phyloP scores from a whole-genome alignment of 257 asterid genomes.

The Solanum arcanum region DNA sequence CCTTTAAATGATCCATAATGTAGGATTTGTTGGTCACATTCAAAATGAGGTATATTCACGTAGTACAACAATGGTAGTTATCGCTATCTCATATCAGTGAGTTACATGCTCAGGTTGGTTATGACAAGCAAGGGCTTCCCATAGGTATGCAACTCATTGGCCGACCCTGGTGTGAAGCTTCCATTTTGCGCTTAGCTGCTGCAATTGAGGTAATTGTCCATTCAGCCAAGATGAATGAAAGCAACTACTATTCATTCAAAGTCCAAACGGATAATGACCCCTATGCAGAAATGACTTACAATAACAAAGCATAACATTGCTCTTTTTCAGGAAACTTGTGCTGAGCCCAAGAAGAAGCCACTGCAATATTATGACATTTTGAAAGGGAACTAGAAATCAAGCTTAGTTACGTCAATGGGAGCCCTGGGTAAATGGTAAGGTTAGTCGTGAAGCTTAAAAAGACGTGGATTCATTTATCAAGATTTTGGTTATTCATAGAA shows the following conservation, averaged over 20 bases:
- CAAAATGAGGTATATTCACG: background rate
- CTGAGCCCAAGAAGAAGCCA: constrained; percentile 59
- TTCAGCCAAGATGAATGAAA: background rate
- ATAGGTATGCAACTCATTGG: constrained; percentile 88
- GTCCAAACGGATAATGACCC: background rate
- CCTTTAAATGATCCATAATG: background rate
- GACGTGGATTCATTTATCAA: background rate
- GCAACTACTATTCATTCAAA: background rate
- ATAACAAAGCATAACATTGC: background rate
- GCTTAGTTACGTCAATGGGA: background rate
- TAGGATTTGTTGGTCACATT: background rate
- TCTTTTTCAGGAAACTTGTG: constrained; percentile 51
- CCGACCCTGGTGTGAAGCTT: constrained; percentile 95
- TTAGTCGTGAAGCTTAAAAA: background rate
- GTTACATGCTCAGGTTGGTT: constrained; percentile 49
- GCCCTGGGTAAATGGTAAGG: background rate
- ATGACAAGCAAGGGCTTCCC: constrained; percentile 91
- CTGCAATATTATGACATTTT: constrained; percentile 58
- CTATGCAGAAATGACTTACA: background rate
- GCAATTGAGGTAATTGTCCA: constrained; percentile 50
- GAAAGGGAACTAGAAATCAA: constrained; percentile 40
- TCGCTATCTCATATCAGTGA: background rate
- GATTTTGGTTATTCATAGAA: background rate
- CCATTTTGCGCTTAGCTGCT: constrained; percentile 77
- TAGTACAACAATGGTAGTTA: background rate